A percentile compares a stretch with the other conserved stretches of the same genome.
These are phyloP conservation scores for Fusarium sp. DNA, from an alignment of 2,329 filamentous ascomycete genomes.

Conservation along the genomic window DNA sequence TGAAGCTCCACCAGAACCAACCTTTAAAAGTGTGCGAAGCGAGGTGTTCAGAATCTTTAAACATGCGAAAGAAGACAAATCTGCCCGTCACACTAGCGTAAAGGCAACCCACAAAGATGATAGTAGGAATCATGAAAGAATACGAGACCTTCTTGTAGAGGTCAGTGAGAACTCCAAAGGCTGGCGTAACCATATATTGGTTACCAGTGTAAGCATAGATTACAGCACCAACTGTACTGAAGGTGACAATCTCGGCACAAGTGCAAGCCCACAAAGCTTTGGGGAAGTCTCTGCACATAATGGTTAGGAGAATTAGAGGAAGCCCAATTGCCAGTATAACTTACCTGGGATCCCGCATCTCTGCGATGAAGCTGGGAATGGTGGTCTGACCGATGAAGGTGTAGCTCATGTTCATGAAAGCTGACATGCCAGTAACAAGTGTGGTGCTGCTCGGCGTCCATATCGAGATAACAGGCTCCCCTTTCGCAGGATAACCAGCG, in stretches of 20 bases:
- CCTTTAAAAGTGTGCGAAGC: conserved; percentile 82
- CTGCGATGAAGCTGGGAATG: conserved; percentile 91
- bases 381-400: conserved; percentile 97
- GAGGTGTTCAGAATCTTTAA: conserved; percentile 82
- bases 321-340: conserved; percentile 1
- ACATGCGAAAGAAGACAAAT: conserved; percentile 91
- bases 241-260: conserved; percentile 85
- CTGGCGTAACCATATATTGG: conserved; percentile 87
- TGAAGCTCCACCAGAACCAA: conserved; percentile 81
- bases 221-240: conserved; percentile 82
- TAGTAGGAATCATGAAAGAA: conserved; percentile 93
- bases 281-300: conserved; percentile 76
- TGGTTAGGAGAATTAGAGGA: neutral
- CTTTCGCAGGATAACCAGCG: conserved; percentile 69
- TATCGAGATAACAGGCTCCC: conserved; percentile 74
- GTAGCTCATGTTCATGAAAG: conserved; percentile 94
- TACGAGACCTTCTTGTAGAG: conserved; percentile 89
- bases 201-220: conserved; percentile 88
- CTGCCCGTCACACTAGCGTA: conserved; percentile 90
- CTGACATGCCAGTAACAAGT: conserved; percentile 84
- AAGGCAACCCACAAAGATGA: conserved; percentile 90
- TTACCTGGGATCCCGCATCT: conserved; percentile 78
- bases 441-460: conserved; percentile 76
- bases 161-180: conserved; percentile 84
- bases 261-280: conserved; percentile 93